A percentile compares a stretch with the other conserved stretches of the same genome.
Evolutionary conservation across 2,329 filamentous ascomycete genomes (phyloP).

Genomic region (Pseudovirgaria hyperparasitica): DNA sequence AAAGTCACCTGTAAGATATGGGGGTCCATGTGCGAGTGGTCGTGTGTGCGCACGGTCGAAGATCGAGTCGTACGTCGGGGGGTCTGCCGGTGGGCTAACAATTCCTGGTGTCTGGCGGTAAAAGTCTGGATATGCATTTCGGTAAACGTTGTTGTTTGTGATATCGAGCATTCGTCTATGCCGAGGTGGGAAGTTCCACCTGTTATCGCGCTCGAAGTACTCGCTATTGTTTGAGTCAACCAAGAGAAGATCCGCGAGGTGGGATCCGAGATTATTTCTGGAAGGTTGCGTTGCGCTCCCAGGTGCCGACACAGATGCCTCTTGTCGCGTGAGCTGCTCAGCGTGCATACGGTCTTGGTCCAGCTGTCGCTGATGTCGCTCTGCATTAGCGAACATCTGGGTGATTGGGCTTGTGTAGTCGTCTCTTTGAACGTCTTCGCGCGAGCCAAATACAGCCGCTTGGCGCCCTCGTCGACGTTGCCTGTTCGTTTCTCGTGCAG

Average conservation of each 20-base stretch:
- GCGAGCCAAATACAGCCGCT: constrained; percentile 31
- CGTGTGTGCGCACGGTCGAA: constrained; percentile 2
- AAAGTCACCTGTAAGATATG: constrained; percentile 10
- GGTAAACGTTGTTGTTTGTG: too few relatives aligned
- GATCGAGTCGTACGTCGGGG: constrained; percentile 1
- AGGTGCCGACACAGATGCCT: not conserved
- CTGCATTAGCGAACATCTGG: constrained; percentile 33
- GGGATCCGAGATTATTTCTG: constrained; percentile 11
- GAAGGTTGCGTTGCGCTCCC: not conserved
- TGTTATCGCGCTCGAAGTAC: too few relatives aligned
- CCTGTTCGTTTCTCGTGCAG: too few relatives aligned
- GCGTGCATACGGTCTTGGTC: constrained; percentile 20
- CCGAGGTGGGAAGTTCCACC: too few relatives aligned
- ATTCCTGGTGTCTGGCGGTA: too few relatives aligned
- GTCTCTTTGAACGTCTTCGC: constrained; percentile 34
- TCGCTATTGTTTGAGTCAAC: not conserved
- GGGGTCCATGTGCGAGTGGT: constrained; percentile 5
- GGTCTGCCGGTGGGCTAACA: constrained; percentile 1
- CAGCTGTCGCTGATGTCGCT: constrained; percentile 29
- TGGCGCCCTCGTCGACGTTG: constrained; percentile 15
- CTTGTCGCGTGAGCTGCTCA: not conserved
- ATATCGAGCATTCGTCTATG: too few relatives aligned
- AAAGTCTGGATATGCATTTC: too few relatives aligned
- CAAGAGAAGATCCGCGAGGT: constrained; percentile 10
- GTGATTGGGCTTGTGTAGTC: constrained; percentile 36